phyloP scores from a whole-genome alignment of 805 yeast species.

The Saccharomycopsis olivae region DNA sequence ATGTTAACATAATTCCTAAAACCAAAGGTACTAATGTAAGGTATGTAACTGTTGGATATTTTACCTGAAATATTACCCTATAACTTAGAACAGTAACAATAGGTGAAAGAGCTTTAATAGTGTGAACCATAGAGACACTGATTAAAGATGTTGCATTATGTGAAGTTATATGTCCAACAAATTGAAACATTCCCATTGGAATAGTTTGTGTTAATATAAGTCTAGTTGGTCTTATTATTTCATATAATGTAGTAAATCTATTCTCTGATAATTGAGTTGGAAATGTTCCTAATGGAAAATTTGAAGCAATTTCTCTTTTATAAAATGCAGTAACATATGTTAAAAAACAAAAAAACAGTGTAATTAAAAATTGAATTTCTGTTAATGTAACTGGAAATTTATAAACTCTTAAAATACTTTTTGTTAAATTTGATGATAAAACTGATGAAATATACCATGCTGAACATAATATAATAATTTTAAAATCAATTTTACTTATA shows the following conservation, averaged over 20 bases:
- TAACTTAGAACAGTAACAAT: slow-evolving; percentile 76
- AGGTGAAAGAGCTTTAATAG: slow-evolving; percentile 86
- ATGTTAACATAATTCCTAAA: slow-evolving; percentile 74
- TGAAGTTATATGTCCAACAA: slow-evolving; percentile 79
- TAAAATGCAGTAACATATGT: slow-evolving; percentile 14
- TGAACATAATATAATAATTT: slow-evolving; percentile 25
- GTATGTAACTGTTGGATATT: slow-evolving; percentile 58
- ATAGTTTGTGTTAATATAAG: slow-evolving; percentile 50
- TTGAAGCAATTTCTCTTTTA: slow-evolving; percentile 2
- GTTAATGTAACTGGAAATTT: slow-evolving; percentile 29
- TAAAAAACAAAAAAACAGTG: slow-evolving; percentile 24
- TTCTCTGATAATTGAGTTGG: slow-evolving; percentile 25
- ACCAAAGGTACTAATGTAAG: slow-evolving; percentile 70
- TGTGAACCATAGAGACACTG: slow-evolving; percentile 88
- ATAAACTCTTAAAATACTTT: slow-evolving; percentile 25
- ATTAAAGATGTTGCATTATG: slow-evolving; percentile 83
- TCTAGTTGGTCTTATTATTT: neutral
- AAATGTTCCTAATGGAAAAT: slow-evolving; percentile 27
- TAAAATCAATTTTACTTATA: neutral
- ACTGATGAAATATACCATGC: slow-evolving; percentile 31
- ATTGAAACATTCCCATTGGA: slow-evolving; percentile 93
- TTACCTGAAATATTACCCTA: slow-evolving; percentile 44
- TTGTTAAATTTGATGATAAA: slow-evolving; percentile 30
- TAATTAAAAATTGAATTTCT: slow-evolving; percentile 28
- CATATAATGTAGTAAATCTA: slow-evolving; percentile 21